Evolutionary conservation across 1,284 basidiomycete genomes (phyloP).

Genomic region (Neolentinus lepideus): DNA sequence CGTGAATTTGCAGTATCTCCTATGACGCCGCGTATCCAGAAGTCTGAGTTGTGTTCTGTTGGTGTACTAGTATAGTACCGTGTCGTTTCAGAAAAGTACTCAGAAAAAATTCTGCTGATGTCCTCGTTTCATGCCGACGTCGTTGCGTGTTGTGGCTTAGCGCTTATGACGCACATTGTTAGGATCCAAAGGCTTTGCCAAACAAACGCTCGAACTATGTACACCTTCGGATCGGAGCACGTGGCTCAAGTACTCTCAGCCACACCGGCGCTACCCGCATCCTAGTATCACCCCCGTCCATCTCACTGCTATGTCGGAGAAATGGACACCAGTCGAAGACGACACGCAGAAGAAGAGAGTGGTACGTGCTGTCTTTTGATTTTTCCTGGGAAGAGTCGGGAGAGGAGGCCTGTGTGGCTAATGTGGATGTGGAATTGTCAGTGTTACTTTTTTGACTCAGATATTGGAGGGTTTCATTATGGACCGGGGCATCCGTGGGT

Average conservation of each 20-base stretch:
- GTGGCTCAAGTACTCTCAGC: slow-evolving; percentile 5
- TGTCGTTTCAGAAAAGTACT: too few relatives aligned
- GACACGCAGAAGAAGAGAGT: slow-evolving; percentile 80
- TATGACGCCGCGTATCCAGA: too few relatives aligned
- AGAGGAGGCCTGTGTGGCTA: neutral
- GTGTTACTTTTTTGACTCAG: slow-evolving; percentile 98
- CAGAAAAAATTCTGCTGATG: too few relatives aligned
- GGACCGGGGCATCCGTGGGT: slow-evolving; percentile 85
- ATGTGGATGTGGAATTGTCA: slow-evolving; percentile 25
- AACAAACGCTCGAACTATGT: slow-evolving; percentile 7
- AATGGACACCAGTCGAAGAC: slow-evolving; percentile 65
- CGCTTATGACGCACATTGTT: slow-evolving; percentile 13
- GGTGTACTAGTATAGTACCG: too few relatives aligned
- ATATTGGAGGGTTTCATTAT: slow-evolving; percentile 98
- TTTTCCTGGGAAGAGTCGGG: neutral
- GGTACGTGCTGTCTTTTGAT: slow-evolving; percentile 40
- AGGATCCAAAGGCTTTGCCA: slow-evolving; percentile 13
- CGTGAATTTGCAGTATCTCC: too few relatives aligned
- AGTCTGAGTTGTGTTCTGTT: too few relatives aligned
- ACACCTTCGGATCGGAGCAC: neutral
- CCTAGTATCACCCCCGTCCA: neutral
- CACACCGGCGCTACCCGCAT: neutral
- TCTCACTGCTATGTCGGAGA: slow-evolving; percentile 34
- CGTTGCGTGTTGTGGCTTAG: too few relatives aligned
- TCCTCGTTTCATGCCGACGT: too few relatives aligned